Percentiles rank a stretch among this genome's conserved stretches.
Evolutionary conservation across 2,329 filamentous ascomycete species (phyloP).

Genomic region (Colletotrichum paranaense): DNA sequence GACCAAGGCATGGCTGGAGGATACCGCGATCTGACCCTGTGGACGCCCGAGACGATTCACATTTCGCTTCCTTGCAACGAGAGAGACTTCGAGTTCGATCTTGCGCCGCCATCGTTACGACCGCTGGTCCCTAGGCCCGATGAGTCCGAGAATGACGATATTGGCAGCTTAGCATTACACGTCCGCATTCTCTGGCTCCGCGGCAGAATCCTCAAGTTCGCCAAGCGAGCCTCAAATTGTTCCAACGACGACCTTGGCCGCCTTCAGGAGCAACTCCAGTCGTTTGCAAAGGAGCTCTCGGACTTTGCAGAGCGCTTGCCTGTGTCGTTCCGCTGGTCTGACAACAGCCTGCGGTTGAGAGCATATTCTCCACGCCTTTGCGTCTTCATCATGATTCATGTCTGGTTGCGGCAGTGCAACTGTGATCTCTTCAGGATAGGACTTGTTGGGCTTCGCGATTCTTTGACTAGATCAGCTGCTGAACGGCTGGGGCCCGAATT

Average conservation of each 20-base stretch:
- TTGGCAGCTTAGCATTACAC: slow-evolving; percentile 67
- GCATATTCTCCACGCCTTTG: slow-evolving; percentile 68
- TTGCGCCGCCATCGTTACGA: slow-evolving; percentile 63
- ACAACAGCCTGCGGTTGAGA: slow-evolving; percentile 65
- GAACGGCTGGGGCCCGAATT: slow-evolving; percentile 60
- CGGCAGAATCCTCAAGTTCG: slow-evolving; percentile 65
- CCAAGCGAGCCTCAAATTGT: slow-evolving; percentile 56
- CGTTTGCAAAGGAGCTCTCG: slow-evolving; percentile 60
- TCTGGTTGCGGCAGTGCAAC: slow-evolving; percentile 70
- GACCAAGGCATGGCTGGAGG: slow-evolving; percentile 60
- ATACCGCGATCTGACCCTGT: slow-evolving; percentile 58
- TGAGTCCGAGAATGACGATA: slow-evolving; percentile 61
- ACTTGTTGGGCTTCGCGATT: slow-evolving; percentile 62
- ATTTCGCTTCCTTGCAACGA: slow-evolving; percentile 63
- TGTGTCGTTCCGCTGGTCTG: slow-evolving; percentile 67
- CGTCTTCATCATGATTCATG: slow-evolving; percentile 69
- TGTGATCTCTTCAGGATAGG: slow-evolving; percentile 67
- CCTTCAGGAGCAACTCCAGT: slow-evolving; percentile 56
- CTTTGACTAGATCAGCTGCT: slow-evolving; percentile 56
- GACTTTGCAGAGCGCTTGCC: slow-evolving; percentile 65
- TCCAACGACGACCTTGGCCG: slow-evolving; percentile 46
- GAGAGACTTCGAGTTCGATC: slow-evolving; percentile 60
- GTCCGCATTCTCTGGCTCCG: slow-evolving; percentile 67
- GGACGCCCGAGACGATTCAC: slow-evolving; percentile 55
- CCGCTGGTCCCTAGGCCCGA: slow-evolving; percentile 58